A percentile compares a stretch with the other conserved stretches of the same genome.
Conservation (phyloP, 352 stramenopile genomes). For the Globisporangium irregulare region DNA sequence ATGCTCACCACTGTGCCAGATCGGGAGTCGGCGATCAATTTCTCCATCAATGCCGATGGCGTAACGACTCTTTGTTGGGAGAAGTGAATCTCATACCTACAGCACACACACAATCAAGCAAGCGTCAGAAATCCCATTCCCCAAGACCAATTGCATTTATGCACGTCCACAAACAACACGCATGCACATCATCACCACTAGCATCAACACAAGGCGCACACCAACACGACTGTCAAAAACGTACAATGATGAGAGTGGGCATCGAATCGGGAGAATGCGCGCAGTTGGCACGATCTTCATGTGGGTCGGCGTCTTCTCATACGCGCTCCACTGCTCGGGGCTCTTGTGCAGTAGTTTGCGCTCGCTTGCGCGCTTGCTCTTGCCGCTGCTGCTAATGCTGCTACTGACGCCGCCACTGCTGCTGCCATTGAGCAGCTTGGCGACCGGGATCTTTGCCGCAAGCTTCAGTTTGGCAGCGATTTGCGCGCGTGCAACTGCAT, state of each 20-base stretch:
- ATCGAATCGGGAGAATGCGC: conserved; percentile 73
- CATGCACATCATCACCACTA: conserved; percentile 4
- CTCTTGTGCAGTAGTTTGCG: conserved; percentile 75
- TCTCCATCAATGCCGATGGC: conserved; percentile 79
- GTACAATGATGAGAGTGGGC: conserved; percentile 77
- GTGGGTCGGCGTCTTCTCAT: conserved; percentile 55
- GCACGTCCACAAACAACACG: not conserved
- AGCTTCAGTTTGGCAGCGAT: conserved; percentile 25
- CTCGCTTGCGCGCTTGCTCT: conserved; percentile 17
- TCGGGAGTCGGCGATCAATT: conserved; percentile 62
- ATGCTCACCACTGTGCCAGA: conserved; percentile 65
- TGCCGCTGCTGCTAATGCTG: conserved; percentile 17
- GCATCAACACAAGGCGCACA: conserved; percentile 6
- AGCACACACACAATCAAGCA: not conserved
- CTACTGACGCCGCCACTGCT: not conserved
- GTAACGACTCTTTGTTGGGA: conserved; percentile 51
- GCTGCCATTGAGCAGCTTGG: conserved; percentile 15
- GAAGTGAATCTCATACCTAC: conserved; percentile 85
- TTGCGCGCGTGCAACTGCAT: conserved; percentile 15
- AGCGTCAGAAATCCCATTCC: not conserved
- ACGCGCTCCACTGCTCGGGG: conserved; percentile 56
- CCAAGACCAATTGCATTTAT: not conserved
- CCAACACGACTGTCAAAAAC: conserved; percentile 10
- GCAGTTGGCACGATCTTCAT: conserved; percentile 45
- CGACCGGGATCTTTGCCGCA: conserved; percentile 9